Conservation (phyloP, 2,329 filamentous ascomycete genomes). For the Neonectria magnoliae region DNA sequence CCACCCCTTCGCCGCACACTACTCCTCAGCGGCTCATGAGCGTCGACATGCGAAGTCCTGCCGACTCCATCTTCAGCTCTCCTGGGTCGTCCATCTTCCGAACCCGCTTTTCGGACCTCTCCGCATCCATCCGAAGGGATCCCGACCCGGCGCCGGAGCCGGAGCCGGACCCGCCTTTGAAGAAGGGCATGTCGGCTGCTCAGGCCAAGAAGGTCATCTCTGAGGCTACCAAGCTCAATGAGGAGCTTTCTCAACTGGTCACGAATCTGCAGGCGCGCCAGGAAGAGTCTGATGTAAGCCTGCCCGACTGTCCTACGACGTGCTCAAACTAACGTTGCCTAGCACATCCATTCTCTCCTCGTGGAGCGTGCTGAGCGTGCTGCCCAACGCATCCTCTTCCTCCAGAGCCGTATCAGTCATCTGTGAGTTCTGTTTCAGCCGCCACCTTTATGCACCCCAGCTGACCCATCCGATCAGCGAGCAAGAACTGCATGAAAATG, state of each 20-base stretch:
- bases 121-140: constrained; percentile 47
- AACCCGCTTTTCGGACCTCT: constrained; percentile 53
- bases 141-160: constrained; percentile 41
- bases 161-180: constrained; percentile 41
- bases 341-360: constrained; percentile 71
- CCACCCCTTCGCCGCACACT: constrained; percentile 31
- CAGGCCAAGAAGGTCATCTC: constrained; percentile 52
- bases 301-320: not conserved
- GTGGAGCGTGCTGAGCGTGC: constrained; percentile 67
- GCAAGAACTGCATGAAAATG: constrained; percentile 64
- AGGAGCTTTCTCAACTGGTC: constrained; percentile 61
- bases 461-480: constrained; percentile 53
- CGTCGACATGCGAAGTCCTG: constrained; percentile 41
- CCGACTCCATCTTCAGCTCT: constrained; percentile 48
- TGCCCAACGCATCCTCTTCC: constrained; percentile 66
- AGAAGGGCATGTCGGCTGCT: constrained; percentile 45
- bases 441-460: not conserved
- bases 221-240: constrained; percentile 56
- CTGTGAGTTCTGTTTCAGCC: constrained; percentile 55
- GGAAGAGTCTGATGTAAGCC: constrained; percentile 67
- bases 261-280: constrained; percentile 63
- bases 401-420: constrained; percentile 67
- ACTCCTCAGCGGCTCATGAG: constrained; percentile 34
- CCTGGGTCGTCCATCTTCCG: constrained; percentile 50
- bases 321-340: constrained; percentile 40